Evolutionary conservation across 2,329 filamentous ascomycete genomes (phyloP), one percentile per base, ranked within the genome.

Genomic region (Xylariomycetidae sp.): DNA sequence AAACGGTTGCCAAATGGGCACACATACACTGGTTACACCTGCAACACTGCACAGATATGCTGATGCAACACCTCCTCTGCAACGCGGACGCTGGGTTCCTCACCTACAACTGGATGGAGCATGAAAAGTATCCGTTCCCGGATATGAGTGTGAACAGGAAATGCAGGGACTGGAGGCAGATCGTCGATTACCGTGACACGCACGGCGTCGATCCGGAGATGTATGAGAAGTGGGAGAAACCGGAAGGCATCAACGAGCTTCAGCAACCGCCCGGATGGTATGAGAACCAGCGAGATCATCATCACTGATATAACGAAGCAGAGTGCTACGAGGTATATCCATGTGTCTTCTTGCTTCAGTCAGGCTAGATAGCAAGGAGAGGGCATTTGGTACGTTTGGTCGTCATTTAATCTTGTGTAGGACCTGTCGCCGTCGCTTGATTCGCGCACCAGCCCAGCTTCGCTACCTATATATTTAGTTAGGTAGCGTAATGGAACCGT

Each of bases 31-130:
- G 42, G 37, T 40, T 46, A n/a, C 58, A 62, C 35, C 39, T 59
- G 5, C 52, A 54, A 26, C 58, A 61, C 25, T 62, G 58, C 32
- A 50, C 54, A 17, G 56, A 59, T 18, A 56, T 60, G 16, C 37
- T 61, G 3, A 30, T 59, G 8, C 53, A 60, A 38, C 50, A 51
- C 25, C 33, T 60, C 10, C 53, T 54, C 39, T 61, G 57, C 31
- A 50, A 50, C 24, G 54, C 54, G 2, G 57, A 58, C 27, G 42
- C 56, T 6, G 56, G 57, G 23, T 42, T 60, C 25, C 53, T 60
- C 29, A 61, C 58, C 1, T 46, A 56, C 22, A 47, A 55, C 20
- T 61, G 58, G 58, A 38, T 53, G 1, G 49, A 56, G 19, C 49
- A 44, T 6, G 45, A 54, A 32, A 32, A 43, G 10, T 45, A 47